Percentiles rank a stretch among this genome's conserved stretches.
phyloP scores from a whole-genome alignment of 2,329 filamentous ascomycete species.

The Stagonosporopsis chrysanthemi region DNA sequence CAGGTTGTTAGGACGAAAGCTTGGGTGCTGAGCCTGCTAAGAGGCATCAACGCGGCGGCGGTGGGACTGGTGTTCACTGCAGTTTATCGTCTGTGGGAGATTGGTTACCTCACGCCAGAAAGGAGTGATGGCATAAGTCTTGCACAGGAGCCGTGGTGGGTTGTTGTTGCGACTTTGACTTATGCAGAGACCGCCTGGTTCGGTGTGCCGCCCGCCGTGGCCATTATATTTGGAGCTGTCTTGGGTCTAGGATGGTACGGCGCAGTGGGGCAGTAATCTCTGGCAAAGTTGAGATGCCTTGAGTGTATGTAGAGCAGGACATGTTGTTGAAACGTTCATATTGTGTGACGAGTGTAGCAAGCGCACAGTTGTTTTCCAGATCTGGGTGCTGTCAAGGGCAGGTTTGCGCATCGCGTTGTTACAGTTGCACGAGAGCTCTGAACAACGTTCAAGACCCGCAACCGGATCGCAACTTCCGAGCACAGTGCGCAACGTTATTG shows the following conservation, averaged over 20 bases:
- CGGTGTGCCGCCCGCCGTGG: conserved; percentile 48
- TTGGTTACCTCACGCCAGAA: conserved; percentile 52
- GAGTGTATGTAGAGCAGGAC: background rate
- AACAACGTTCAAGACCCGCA: background rate
- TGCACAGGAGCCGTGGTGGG: conserved; percentile 55
- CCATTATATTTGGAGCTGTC: conserved; percentile 51
- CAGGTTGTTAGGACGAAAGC: conserved; percentile 45
- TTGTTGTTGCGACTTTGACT: conserved; percentile 52
- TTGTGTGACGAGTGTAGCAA: background rate
- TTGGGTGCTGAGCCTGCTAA: conserved; percentile 45
- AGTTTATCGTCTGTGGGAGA: conserved; percentile 55
- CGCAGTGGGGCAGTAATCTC: conserved; percentile 37
- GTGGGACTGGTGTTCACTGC: conserved; percentile 56
- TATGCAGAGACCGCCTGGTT: conserved; percentile 54
- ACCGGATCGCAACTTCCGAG: conserved; percentile 1
- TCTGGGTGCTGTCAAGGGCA: background rate
- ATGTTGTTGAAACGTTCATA: background rate
- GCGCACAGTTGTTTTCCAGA: background rate
- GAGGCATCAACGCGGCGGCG: conserved; percentile 53
- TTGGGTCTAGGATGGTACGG: conserved; percentile 53
- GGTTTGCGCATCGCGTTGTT: no score
- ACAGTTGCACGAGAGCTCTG: background rate
- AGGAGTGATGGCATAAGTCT: conserved; percentile 46
- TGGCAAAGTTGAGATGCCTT: background rate
- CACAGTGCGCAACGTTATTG: conserved; percentile 10